Percentiles rank a stretch among this genome's conserved stretches.
These are phyloP conservation scores for Prosopis cineraria DNA, from an alignment of 306 rosid species.

Conservation along the genomic window DNA sequence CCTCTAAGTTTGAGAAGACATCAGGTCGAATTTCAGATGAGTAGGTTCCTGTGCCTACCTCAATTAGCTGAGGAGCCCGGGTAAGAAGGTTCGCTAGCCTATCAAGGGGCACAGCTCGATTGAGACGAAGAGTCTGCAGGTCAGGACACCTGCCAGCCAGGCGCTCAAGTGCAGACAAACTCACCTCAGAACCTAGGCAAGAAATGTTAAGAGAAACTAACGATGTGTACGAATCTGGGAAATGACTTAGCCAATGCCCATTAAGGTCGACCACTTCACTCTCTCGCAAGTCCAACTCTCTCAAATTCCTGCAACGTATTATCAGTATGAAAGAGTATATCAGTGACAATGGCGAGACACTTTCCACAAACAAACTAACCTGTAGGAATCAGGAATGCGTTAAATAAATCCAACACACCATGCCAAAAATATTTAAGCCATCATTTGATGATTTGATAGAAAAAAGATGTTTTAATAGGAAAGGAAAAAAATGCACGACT, in stretches of 20 bases:
- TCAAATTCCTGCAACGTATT: constrained; percentile 58
- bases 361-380: not conserved
- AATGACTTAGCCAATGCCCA: constrained; percentile 41
- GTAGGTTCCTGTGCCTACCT: constrained; percentile 68
- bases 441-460: not conserved
- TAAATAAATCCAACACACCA: constrained; percentile 4
- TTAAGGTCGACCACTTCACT: constrained; percentile 68
- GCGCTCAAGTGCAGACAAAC: constrained; percentile 20
- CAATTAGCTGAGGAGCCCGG: constrained; percentile 58
- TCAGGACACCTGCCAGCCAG: constrained; percentile 33
- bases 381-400: not conserved
- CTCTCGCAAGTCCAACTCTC: constrained; percentile 68
- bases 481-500: not conserved
- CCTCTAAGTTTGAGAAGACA: constrained; percentile 46
- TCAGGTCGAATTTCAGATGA: constrained; percentile 60
- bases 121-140: constrained; percentile 65
- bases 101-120: constrained; percentile 64
- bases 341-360: constrained; percentile 17
- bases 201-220: constrained; percentile 18
- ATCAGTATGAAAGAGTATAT: constrained; percentile 11
- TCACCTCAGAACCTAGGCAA: constrained; percentile 21
- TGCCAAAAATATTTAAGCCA: not conserved
- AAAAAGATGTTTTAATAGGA: not conserved
- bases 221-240: constrained; percentile 3
- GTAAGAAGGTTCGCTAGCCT: constrained; percentile 51